phyloP scores from a whole-genome alignment of 495 filamentous ascomycete species.

The Hypoxylon perforatum region DNA sequence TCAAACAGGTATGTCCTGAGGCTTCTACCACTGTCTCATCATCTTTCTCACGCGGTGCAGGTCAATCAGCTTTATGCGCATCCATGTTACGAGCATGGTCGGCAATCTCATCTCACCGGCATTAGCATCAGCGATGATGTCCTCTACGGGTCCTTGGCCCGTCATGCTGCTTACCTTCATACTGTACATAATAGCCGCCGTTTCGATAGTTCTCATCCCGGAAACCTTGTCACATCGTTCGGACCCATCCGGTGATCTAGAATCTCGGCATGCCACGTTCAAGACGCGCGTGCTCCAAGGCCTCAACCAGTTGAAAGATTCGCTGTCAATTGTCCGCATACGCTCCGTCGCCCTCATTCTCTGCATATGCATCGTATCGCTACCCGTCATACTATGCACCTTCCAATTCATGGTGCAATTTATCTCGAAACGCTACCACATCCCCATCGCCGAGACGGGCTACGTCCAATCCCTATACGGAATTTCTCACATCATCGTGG shows the following conservation, averaged over 20 bases:
- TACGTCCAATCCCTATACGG: constrained; percentile 48
- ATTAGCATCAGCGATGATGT: constrained; percentile 67
- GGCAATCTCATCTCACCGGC: constrained; percentile 64
- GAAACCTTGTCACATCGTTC: constrained; percentile 51
- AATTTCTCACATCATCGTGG: constrained; percentile 37
- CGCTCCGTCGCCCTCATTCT: constrained; percentile 38
- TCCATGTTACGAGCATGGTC: constrained; percentile 58
- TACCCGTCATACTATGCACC: constrained; percentile 36
- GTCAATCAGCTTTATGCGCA: constrained; percentile 64
- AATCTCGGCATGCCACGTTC: constrained; percentile 6
- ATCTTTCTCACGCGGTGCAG: constrained; percentile 41
- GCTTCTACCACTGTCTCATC: background rate
- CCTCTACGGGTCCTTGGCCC: constrained; percentile 66
- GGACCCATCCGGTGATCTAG: background rate
- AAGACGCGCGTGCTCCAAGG: constrained; percentile 23
- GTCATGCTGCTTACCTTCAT: constrained; percentile 52
- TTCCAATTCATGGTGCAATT: constrained; percentile 47
- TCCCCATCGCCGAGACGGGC: constrained; percentile 42
- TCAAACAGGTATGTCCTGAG: constrained; percentile 56
- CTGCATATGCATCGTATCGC: constrained; percentile 37
- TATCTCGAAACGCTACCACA: constrained; percentile 44
- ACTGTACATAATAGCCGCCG: constrained; percentile 41
- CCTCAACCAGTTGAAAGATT: constrained; percentile 37
- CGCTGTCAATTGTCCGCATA: constrained; percentile 29
- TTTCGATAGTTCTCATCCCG: constrained; percentile 53